phyloP scores from a whole-genome alignment of 2,329 filamentous ascomycete species.

The Podosphaera aphanis region DNA sequence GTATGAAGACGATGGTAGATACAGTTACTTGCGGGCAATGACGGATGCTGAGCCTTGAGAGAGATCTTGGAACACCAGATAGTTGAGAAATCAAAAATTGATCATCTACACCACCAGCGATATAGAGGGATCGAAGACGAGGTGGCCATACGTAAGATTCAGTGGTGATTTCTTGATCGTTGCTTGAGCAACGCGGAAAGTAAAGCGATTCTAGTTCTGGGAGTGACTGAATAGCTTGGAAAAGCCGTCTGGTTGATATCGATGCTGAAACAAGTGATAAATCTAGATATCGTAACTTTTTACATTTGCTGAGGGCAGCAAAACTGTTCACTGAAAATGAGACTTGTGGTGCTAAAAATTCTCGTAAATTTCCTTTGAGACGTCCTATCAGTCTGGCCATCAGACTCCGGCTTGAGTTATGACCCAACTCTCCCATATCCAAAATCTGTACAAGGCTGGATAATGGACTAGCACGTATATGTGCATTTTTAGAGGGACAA shows the following conservation, averaged over 20 bases:
- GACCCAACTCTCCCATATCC: conserved; percentile 16
- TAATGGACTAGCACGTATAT: conserved; percentile 14
- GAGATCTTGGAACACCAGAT: conserved; percentile 5
- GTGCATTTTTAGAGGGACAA: conserved; percentile 17
- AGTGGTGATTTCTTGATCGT: background rate
- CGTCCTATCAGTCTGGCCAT: conserved; percentile 15
- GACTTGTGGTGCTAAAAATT: conserved; percentile 16
- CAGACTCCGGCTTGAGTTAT: conserved; percentile 13
- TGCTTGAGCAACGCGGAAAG: conserved; percentile 14
- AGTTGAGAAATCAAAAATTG: conserved; percentile 11
- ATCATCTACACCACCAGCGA: conserved; percentile 15
- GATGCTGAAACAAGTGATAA: conserved; percentile 15
- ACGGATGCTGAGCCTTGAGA: conserved; percentile 14
- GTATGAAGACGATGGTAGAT: conserved; percentile 6
- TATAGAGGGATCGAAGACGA: conserved; percentile 12
- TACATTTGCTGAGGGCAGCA: conserved; percentile 16
- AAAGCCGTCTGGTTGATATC: conserved; percentile 14
- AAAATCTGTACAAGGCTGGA: conserved; percentile 12
- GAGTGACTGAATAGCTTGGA: conserved; percentile 14
- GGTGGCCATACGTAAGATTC: conserved; percentile 14
- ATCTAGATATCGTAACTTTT: conserved; percentile 12
- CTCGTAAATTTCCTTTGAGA: conserved; percentile 15
- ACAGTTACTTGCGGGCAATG: conserved; percentile 13
- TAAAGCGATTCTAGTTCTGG: conserved; percentile 13
- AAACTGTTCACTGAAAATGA: conserved; percentile 16